Evolutionary conservation across 1,284 basidiomycete species (phyloP), one percentile per base, ranked within the genome.

Genomic region (Tranzscheliella williamsii): DNA sequence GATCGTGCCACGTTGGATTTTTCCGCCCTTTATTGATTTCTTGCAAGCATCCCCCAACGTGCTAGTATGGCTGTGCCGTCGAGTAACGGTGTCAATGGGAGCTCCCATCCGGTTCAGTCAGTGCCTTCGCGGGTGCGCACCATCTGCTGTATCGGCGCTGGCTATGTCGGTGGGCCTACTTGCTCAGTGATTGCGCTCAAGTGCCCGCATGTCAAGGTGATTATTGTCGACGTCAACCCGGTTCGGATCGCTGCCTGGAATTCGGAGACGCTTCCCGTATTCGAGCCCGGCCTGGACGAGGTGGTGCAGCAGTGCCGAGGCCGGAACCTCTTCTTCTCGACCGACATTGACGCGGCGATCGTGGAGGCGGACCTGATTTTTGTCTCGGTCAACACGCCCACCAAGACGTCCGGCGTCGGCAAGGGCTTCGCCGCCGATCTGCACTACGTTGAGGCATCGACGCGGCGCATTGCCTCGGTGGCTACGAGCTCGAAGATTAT

Each of bases 371-470:
- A 98, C 74, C 78, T 84, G 55, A 82, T 84, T 78, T 84, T 84
- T 70, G 83, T 84, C 49, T 87, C 85, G 54, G 89, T 93, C 75
- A 97, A 97, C 83, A 98, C 95, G 24, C 94, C 95, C 36, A 98
- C 95, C 56, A 98, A 98, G 84, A 96, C 94, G 84, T 85, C 84
- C 36, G 95, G 94, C 80, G 87, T 98, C 49, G 95, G 95, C 71
- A 92, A 92, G 62, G 94, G 94, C 54, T 96, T 89, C 79, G 94
- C 94, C 55, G 94, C 94, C 61, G 94, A 98, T 82, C 85, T 98
- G 38, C 61, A 64, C 41, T 67, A 71, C 37, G 68, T 67, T 66
- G 94, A 98, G 78, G 85, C 89, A 22, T 94, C 93, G 32, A 97
- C 95, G 30, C 90, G 94, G 64, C 89, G 89, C 66, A 98, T 98